Percentiles rank a stretch among this genome's conserved stretches.
These are phyloP conservation scores for Fusarium brachygibbosum DNA, from an alignment of 2,329 filamentous ascomycete genomes.

Conservation along the genomic window DNA sequence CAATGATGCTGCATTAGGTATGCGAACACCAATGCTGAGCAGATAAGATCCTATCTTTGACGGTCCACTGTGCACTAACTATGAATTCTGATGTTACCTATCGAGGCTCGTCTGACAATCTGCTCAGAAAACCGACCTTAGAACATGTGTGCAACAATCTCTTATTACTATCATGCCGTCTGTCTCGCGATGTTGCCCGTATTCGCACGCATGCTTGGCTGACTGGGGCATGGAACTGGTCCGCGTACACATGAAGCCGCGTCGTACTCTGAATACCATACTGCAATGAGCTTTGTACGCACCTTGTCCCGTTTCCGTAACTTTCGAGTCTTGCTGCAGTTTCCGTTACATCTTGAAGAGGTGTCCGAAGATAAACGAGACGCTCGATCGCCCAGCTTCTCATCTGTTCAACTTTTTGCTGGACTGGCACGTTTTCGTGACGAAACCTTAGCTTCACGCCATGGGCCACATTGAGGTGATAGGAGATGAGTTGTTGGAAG, in stretches of 20 bases:
- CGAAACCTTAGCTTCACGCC: conserved; percentile 37
- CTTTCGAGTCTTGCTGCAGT: conserved; percentile 9
- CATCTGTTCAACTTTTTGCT: not conserved
- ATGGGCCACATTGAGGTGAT: conserved; percentile 11
- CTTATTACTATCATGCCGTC: conserved; percentile 13
- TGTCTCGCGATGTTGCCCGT: conserved; percentile 36
- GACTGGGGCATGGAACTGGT: conserved; percentile 21
- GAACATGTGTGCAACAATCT: conserved; percentile 15
- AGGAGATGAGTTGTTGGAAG: conserved; percentile 21
- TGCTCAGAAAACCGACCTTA: conserved; percentile 1
- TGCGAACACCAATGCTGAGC: not conserved
- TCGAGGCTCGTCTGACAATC: conserved; percentile 13
- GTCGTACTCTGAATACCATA: conserved; percentile 22
- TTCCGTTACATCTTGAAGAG: conserved; percentile 1
- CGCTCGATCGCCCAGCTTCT: conserved; percentile 7
- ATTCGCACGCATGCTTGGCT: conserved; percentile 40
- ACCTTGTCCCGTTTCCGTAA: not conserved
- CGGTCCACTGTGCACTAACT: not conserved
- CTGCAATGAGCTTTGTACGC: conserved; percentile 13
- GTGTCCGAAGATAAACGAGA: conserved; percentile 1
- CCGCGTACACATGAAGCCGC: conserved; percentile 27
- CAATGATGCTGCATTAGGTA: not conserved
- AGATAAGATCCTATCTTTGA: not conserved
- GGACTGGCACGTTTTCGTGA: not conserved
- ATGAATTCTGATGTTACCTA: not conserved